Base-by-base conservation (phyloP, 108 stramenopile genomes). In the Nannochloropsis oceanica region DNA sequence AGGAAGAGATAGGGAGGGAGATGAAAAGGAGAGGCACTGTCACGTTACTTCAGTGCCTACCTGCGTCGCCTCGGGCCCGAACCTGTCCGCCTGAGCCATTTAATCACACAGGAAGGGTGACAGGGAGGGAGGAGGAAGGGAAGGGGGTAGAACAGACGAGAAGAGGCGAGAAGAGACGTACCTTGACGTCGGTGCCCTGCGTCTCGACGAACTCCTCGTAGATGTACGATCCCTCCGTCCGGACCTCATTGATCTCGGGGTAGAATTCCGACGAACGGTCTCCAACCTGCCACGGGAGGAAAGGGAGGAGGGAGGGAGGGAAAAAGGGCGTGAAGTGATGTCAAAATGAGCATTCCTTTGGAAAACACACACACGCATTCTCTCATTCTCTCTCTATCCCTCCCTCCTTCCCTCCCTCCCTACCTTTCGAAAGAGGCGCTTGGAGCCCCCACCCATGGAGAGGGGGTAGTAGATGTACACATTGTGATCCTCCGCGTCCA, bases 401-500 rank as follows among this genome's bases (percentile, higher is more conserved):
- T 94, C 86, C 89, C 96, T 34, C 34, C 34, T 5, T 34, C 34
- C 34, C 34, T 94, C 86, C 89, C 96, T 93, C 8, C 95, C 94
- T 43, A 96, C 94, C 87, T 99, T 99, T 0, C 98, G 95, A 91
- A 99, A 99, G 13, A 97, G 93, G 80, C 87, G 96, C 86, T 98
- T 98, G 86, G 96, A 96, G 11, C 99, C 99, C 0, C 97, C 97
- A 10, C 99, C 97, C 20, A 95, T 95, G n/a, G 91, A 93, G 24
- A 94, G 91, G 1, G 97, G 99, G 86, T 98, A 99, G 87, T 99
- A 99, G 73, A 97, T 93, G 93, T 88, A 94, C 89, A 99, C 95
- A 91, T 97, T 98, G 88, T 99, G 99, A 90, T 99, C 97, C 86
- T 99, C 99, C 10, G 97, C 96, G 89, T 99, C 94, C 11, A 97